Evolutionary conservation across 352 stramenopile genomes (phyloP).

Genomic region (Phytophthora foliorum): DNA sequence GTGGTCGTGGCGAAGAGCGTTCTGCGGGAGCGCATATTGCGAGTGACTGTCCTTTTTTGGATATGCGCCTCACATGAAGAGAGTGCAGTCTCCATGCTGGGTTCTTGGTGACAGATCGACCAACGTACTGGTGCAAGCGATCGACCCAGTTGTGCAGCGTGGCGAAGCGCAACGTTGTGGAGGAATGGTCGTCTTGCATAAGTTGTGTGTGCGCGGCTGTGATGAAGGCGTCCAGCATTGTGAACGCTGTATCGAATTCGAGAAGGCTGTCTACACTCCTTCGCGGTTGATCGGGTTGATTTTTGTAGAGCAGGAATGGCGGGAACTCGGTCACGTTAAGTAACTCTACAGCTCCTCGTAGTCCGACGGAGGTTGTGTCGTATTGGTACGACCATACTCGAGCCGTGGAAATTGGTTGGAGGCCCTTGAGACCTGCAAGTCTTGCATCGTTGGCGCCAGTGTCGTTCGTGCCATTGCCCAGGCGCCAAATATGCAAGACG

Average conservation of each 20-base stretch:
- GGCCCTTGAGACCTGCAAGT: constrained; percentile 30
- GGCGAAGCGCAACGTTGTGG: constrained; percentile 26
- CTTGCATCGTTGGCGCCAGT: background rate
- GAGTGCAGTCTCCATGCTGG: constrained; percentile 34
- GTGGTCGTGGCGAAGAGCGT: constrained; percentile 13
- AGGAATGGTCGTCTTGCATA: background rate
- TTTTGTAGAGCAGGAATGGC: constrained; percentile 39
- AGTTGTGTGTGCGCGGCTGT: constrained; percentile 4
- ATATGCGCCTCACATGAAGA: constrained; percentile 30
- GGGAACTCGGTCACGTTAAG: constrained; percentile 45
- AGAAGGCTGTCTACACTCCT: constrained; percentile 19
- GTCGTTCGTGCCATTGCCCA: constrained; percentile 6
- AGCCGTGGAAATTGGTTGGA: constrained; percentile 14
- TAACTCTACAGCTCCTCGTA: constrained; percentile 37
- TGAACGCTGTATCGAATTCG: constrained; percentile 33
- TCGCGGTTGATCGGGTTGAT: constrained; percentile 1
- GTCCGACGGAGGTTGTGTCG: constrained; percentile 45
- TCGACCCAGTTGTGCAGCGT: constrained; percentile 53
- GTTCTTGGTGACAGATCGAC: constrained; percentile 24
- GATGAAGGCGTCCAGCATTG: constrained; percentile 48
- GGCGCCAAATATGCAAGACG: constrained; percentile 40
- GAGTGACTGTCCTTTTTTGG: background rate
- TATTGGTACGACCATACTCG: constrained; percentile 50
- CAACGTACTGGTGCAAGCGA: constrained; percentile 46
- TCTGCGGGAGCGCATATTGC: constrained; percentile 17